These are phyloP conservation scores for Chytridium lagenaria DNA, from an alignment of 371 early-diverging fungal genomes.

Conservation along the genomic window DNA sequence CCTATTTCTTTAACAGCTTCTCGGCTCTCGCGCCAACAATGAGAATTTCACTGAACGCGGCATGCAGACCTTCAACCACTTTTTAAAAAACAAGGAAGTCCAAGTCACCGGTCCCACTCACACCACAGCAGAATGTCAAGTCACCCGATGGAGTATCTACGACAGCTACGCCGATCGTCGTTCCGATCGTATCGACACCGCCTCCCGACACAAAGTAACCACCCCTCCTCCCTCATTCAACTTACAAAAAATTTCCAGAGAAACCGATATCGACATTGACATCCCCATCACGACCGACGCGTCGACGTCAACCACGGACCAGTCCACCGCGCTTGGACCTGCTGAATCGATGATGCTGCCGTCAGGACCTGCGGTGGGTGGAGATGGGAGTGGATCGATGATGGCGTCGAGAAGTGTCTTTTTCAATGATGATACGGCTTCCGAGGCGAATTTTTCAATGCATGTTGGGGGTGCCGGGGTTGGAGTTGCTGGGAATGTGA, in stretches of 20 bases:
- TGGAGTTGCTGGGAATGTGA: background rate
- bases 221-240: too few species aligned
- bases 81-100: conserved; percentile 57
- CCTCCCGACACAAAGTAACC: conserved; percentile 1
- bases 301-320: background rate
- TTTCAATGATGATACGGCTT: conserved; percentile 34
- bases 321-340: background rate
- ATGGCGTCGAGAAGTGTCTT: conserved; percentile 31
- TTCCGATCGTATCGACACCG: background rate
- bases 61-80: conserved; percentile 54
- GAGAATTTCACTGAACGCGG: conserved; percentile 54
- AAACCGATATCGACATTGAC: background rate
- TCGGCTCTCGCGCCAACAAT: conserved; percentile 39
- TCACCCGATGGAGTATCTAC: conserved; percentile 52
- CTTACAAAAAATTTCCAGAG: conserved; percentile 2
- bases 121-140: conserved; percentile 47
- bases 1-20: conserved; percentile 26
- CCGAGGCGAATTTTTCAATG: conserved; percentile 26
- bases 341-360: conserved; percentile 22
- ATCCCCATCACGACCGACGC: background rate
- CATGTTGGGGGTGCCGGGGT: background rate
- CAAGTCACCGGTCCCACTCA: conserved; percentile 49
- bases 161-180: conserved; percentile 43
- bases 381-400: conserved; percentile 10
- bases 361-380: background rate